A percentile compares a stretch with the other conserved stretches of the same genome.
phyloP scores from a whole-genome alignment of 257 asterid genomes.

The Solanum tarijense region DNA sequence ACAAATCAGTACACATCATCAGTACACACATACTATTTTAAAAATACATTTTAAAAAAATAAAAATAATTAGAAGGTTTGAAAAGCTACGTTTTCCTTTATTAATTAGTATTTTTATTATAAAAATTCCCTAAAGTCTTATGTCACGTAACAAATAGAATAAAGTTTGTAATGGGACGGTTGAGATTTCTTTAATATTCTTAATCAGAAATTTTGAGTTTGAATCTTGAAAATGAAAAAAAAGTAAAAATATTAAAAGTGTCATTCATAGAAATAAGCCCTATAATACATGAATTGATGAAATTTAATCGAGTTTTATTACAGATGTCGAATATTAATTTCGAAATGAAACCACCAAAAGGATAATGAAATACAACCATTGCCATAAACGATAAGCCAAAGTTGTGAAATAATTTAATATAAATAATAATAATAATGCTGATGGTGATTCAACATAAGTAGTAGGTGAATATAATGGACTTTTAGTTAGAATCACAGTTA shows the following conservation, averaged over 20 bases:
- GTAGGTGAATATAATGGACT: not conserved
- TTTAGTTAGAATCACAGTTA: not conserved
- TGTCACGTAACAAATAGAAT: not conserved
- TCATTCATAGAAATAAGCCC: not conserved
- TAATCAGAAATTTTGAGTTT: accelerated
- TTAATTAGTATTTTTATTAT: not conserved
- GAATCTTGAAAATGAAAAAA: accelerated
- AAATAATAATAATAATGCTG: not conserved
- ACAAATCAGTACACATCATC: not conserved
- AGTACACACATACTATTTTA: not conserved
- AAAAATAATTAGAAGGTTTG: not conserved
- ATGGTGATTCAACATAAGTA: not conserved
- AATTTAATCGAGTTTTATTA: accelerated
- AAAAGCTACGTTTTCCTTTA: not conserved
- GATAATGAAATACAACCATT: not conserved
- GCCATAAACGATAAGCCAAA: not conserved
- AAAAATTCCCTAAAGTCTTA: not conserved
- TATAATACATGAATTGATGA: not conserved
- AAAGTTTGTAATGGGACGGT: not conserved
- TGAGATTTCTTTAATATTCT: accelerated
- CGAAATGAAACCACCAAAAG: not conserved
- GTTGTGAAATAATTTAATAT: not conserved
- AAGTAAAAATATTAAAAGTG: accelerated
- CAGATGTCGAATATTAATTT: not conserved
- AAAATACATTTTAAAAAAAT: not conserved